These are phyloP conservation scores for Cytospora mali DNA, from an alignment of 2,329 filamentous ascomycete genomes.

Conservation along the genomic window DNA sequence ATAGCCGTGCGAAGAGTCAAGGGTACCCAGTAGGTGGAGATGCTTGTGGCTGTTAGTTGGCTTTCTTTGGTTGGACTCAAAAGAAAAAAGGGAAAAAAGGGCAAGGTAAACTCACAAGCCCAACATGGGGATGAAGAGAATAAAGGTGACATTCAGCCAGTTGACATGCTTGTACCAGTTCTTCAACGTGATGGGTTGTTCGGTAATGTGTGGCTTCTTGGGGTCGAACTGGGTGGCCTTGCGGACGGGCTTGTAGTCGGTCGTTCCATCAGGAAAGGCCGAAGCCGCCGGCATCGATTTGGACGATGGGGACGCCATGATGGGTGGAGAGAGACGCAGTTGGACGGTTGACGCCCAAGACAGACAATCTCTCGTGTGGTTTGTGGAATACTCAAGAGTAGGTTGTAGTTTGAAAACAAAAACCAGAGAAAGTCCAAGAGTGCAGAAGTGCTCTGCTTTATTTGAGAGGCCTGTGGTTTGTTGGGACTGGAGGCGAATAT, in stretches of 20 bases:
- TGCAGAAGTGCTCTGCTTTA: conserved; percentile 2
- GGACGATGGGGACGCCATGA: conserved; percentile 42
- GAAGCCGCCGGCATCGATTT: conserved; percentile 41
- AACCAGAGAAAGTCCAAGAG: not conserved
- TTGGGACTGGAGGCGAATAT: not conserved
- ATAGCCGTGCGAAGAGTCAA: conserved; percentile 70
- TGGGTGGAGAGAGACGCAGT: conserved; percentile 20
- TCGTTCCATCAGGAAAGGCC: conserved; percentile 55
- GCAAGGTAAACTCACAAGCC: conserved; percentile 54
- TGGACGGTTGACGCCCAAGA: conserved; percentile 12
- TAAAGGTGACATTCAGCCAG: conserved; percentile 86
- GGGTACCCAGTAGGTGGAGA: conserved; percentile 79
- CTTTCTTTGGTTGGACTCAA: not conserved
- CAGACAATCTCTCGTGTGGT: conserved; percentile 5
- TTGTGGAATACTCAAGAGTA: conserved; percentile 1
- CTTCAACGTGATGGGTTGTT: conserved; percentile 73
- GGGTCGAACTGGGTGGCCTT: conserved; percentile 44
- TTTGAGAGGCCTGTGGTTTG: not conserved
- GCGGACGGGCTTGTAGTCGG: conserved; percentile 57
- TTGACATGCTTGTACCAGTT: conserved; percentile 95
- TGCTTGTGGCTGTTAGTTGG: conserved; percentile 26
- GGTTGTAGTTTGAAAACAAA: not conserved
- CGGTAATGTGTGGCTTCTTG: conserved; percentile 83
- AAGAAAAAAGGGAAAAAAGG: no score
- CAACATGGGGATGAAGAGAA: conserved; percentile 73